phyloP scores from a whole-genome alignment of 2,329 filamentous ascomycete genomes.

The Septoria petroselini region DNA sequence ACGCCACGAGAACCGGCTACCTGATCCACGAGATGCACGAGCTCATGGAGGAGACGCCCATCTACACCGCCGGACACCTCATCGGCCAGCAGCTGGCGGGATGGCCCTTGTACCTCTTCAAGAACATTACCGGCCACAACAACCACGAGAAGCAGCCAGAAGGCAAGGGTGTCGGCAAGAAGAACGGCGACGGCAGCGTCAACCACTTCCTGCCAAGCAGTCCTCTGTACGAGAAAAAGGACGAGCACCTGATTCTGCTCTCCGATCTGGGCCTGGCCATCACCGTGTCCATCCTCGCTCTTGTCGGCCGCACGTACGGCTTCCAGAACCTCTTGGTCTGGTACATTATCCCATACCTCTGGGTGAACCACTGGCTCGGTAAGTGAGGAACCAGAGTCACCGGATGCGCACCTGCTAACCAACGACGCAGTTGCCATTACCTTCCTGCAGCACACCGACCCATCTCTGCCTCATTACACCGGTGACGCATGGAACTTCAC shows the following conservation, averaged over 20 bases:
- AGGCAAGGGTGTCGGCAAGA: conserved; percentile 89
- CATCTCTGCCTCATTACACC: conserved; percentile 87
- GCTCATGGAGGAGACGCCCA: conserved; percentile 90
- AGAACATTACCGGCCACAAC: conserved; percentile 96
- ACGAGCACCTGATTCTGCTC: conserved; percentile 79
- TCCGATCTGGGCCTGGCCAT: conserved; percentile 76
- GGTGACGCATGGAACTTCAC: conserved; percentile 86
- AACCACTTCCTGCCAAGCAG: conserved; percentile 92
- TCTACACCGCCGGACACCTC: conserved; percentile 71
- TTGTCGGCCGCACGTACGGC: conserved; percentile 73
- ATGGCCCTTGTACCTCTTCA: conserved; percentile 87
- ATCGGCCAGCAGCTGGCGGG: conserved; percentile 83
- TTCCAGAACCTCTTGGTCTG: conserved; percentile 85
- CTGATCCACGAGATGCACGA: conserved; percentile 79
- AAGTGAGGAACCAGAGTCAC: conserved; percentile 46
- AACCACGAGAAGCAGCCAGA: conserved; percentile 86
- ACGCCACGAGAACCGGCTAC: conserved; percentile 70
- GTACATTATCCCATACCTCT: conserved; percentile 93
- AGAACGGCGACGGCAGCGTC: conserved; percentile 78
- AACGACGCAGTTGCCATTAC: conserved; percentile 77
- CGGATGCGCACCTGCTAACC: conserved; percentile 7
- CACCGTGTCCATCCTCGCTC: conserved; percentile 59
- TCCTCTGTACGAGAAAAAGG: conserved; percentile 87
- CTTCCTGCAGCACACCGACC: conserved; percentile 95
- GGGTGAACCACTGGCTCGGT: conserved; percentile 99